Conservation (phyloP, 2,329 filamentous ascomycete species). For the Exophiala mesophila region DNA sequence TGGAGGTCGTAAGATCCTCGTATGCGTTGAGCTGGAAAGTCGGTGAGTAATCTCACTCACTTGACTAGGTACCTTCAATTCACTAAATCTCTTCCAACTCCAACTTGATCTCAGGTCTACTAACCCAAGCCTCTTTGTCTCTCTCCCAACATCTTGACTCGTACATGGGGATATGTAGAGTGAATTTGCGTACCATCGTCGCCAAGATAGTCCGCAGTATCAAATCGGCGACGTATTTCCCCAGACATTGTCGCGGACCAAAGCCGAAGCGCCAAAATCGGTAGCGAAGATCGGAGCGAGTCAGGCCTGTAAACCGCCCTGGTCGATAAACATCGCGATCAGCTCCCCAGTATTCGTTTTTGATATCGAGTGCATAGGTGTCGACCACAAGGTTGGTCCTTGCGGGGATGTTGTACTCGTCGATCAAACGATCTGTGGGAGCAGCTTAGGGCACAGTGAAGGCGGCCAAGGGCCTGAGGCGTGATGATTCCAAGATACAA, state of each 20-base stretch:
- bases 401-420: slow-evolving; percentile 35
- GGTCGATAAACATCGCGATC: slow-evolving; percentile 36
- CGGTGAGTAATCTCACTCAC: too few species aligned
- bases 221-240: slow-evolving; percentile 39
- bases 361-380: slow-evolving; percentile 40
- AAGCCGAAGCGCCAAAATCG: slow-evolving; percentile 45
- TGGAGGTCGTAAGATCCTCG: too few species aligned
- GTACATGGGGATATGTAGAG: slow-evolving; percentile 4
- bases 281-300: slow-evolving; percentile 30
- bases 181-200: slow-evolving; percentile 18
- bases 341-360: slow-evolving; percentile 36
- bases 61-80: too few species aligned
- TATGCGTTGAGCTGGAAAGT: too few species aligned
- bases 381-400: slow-evolving; percentile 42
- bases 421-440: slow-evolving; percentile 33
- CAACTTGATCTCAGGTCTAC: slow-evolving; percentile 10
- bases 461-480: slow-evolving; percentile 37
- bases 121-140: slow-evolving; percentile 19
- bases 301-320: slow-evolving; percentile 26
- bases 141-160: slow-evolving; percentile 7
- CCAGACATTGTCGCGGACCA: slow-evolving; percentile 42
- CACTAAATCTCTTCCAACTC: too few species aligned
- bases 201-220: slow-evolving; percentile 28
- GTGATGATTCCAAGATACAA: slow-evolving; percentile 39
- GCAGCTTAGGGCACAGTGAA: slow-evolving; percentile 41